A percentile compares a stretch with the other conserved stretches of the same genome.
Conservation (phyloP, 208 protist genomes). For the Trypanosoma vivax region DNA sequence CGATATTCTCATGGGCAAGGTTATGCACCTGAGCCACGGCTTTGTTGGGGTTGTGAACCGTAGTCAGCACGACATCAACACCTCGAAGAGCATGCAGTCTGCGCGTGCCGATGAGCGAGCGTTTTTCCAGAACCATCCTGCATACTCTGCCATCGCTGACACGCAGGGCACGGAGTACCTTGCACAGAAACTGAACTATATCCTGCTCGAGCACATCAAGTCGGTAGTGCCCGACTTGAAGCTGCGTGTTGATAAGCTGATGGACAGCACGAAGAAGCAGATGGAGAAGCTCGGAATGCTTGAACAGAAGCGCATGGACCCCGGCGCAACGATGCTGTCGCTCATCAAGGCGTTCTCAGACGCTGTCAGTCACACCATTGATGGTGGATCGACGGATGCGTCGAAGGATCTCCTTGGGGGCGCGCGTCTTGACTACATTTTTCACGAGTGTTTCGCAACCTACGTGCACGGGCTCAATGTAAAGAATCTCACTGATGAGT, state of each 20-base stretch:
- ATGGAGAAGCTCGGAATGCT: conserved; percentile 89
- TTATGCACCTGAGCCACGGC: conserved; percentile 94
- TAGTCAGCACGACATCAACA: conserved; percentile 96
- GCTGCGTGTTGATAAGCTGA: conserved; percentile 81
- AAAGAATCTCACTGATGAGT: conserved; percentile 88
- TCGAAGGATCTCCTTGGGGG: conserved; percentile 93
- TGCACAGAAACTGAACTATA: conserved; percentile 82
- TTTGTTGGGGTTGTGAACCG: conserved; percentile 99
- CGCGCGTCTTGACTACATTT: conserved; percentile 95
- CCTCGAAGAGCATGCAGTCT: conserved; percentile 78
- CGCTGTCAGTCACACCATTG: conserved; percentile 90
- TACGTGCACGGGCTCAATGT: conserved; percentile 87
- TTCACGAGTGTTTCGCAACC: conserved; percentile 90
- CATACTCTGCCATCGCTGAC: conserved; percentile 86
- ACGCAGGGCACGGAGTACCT: conserved; percentile 88
- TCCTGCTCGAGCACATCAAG: conserved; percentile 96
- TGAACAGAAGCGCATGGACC: conserved; percentile 75
- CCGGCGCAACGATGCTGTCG: conserved; percentile 74
- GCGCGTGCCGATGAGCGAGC: conserved; percentile 84
- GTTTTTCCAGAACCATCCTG: conserved; percentile 92
- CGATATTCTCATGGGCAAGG: conserved; percentile 92
- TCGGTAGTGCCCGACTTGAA: conserved; percentile 92
- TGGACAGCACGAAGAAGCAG: conserved; percentile 78
- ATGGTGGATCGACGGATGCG: conserved; percentile 87
- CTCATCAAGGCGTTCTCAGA: conserved; percentile 87